A percentile compares a stretch with the other conserved stretches of the same genome.
These are phyloP conservation scores for Aspergillus texensis DNA, from an alignment of 2,329 filamentous ascomycete species.

Conservation along the genomic window DNA sequence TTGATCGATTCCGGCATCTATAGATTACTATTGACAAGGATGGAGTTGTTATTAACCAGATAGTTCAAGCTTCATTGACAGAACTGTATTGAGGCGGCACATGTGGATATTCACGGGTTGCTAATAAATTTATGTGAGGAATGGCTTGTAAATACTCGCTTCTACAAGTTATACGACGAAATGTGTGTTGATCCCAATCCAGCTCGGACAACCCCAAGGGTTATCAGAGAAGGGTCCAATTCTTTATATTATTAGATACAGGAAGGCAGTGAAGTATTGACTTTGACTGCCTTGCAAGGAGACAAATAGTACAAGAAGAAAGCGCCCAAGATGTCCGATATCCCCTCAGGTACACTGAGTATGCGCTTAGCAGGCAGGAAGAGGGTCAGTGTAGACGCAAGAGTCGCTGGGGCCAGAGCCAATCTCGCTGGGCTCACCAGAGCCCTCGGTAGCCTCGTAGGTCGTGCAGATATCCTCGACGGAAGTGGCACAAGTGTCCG, in stretches of 20 bases:
- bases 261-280: background rate
- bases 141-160: background rate
- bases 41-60: too few relatives aligned
- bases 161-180: background rate
- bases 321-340: background rate
- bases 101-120: too few relatives aligned
- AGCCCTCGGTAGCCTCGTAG: slow-evolving; percentile 38
- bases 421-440: slow-evolving; percentile 36
- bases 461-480: slow-evolving; percentile 39
- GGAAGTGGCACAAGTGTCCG: slow-evolving; percentile 26
- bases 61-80: too few relatives aligned
- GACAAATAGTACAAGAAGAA: background rate
- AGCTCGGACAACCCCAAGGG: background rate
- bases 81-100: too few relatives aligned
- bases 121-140: too few relatives aligned
- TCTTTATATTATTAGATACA: background rate
- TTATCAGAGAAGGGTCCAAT: background rate
- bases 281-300: background rate
- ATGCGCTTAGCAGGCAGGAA: slow-evolving; percentile 3
- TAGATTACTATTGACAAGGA: too few relatives aligned
- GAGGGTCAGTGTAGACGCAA: slow-evolving; percentile 27
- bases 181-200: background rate
- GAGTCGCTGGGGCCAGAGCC: slow-evolving; percentile 32
- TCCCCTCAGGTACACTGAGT: background rate
- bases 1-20: too few relatives aligned